A percentile compares a stretch with the other conserved stretches of the same genome.
Evolutionary conservation across 352 stramenopile species (phyloP).

Genomic region (Phytophthora multivora): DNA sequence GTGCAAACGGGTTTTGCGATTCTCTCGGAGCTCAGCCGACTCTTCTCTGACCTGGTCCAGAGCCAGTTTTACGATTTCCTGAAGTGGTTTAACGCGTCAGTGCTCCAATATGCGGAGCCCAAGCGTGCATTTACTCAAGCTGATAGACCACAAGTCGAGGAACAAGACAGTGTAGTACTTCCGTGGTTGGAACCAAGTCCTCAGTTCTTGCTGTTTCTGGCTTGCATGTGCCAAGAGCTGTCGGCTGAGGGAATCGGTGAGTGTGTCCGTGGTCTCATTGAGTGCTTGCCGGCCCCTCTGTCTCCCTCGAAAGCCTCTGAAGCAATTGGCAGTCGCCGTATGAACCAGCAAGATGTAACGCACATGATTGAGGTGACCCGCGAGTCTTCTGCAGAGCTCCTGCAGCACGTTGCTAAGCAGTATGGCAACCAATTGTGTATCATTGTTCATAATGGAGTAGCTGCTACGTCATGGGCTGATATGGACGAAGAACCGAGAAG

Average conservation of each 20-base stretch:
- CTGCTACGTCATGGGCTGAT: conserved; percentile 54
- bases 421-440: conserved; percentile 67
- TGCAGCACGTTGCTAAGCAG: conserved; percentile 63
- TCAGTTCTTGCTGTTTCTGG: conserved; percentile 73
- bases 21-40: conserved; percentile 67
- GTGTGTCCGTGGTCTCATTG: conserved; percentile 72
- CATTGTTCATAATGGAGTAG: conserved; percentile 46
- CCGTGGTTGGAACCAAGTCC: conserved; percentile 69
- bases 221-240: conserved; percentile 71
- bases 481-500: conserved; percentile 69
- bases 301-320: conserved; percentile 29
- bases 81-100: conserved; percentile 75
- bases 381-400: conserved; percentile 58
- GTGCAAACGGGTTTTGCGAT: conserved; percentile 69
- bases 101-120: conserved; percentile 73
- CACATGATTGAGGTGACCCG: conserved; percentile 82
- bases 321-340: conserved; percentile 20
- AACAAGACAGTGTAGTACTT: conserved; percentile 41
- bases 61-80: conserved; percentile 82
- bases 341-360: conserved; percentile 57
- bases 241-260: conserved; percentile 67
- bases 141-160: not conserved
- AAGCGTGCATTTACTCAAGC: conserved; percentile 55
- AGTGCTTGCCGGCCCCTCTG: conserved; percentile 54
- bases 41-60: conserved; percentile 82